These are phyloP conservation scores for Mallotus japonicus DNA, from an alignment of 441 rosid species.

Conservation along the genomic window DNA sequence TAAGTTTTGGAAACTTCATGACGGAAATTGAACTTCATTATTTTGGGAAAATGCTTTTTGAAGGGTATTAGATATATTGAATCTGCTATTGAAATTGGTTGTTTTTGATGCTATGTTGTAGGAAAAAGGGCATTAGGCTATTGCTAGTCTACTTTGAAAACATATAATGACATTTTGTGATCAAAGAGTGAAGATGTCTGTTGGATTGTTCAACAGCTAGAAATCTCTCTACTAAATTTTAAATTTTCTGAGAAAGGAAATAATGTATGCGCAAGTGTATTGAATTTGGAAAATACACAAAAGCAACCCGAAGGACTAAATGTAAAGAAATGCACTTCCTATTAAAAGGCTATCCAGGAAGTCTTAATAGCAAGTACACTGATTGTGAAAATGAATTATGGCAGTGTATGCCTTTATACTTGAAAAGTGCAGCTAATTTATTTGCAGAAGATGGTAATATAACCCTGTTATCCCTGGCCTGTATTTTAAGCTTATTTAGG, in stretches of 20 bases:
- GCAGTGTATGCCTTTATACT: neutral
- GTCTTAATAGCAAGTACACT: neutral
- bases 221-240: neutral
- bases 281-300: neutral
- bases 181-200: neutral
- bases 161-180: neutral
- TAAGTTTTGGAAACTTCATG: neutral
- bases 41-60: neutral
- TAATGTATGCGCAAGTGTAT: neutral
- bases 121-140: neutral
- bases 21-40: neutral
- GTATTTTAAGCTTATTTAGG: neutral
- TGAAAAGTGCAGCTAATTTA: neutral
- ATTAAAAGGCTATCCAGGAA: neutral
- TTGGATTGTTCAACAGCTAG: neutral
- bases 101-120: neutral
- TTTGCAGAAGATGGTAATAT: neutral
- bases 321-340: neutral
- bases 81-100: neutral
- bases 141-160: neutral
- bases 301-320: too few species aligned
- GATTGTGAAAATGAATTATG: neutral
- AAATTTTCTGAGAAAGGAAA: neutral
- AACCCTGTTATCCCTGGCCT: neutral
- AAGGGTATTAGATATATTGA: neutral